Evolutionary conservation across 2,329 filamentous ascomycete species (phyloP).

Genomic region (Diaporthe batatas): DNA sequence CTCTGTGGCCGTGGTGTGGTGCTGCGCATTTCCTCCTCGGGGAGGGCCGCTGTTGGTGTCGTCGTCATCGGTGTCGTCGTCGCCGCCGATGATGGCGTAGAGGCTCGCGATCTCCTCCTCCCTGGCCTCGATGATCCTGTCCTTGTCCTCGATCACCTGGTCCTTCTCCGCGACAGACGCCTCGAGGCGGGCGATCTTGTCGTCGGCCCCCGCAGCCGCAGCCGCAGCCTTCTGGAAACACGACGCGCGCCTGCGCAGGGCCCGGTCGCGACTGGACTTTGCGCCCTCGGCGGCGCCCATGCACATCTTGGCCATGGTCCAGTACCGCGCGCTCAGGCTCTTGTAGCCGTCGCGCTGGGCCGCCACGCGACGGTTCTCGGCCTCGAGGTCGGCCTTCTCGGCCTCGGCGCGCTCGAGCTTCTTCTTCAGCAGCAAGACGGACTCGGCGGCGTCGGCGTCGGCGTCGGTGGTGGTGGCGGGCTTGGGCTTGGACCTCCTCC

Average conservation of each 20-base stretch:
- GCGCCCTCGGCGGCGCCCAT: no score
- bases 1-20: background rate
- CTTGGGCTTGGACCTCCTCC: no score
- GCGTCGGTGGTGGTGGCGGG: no score
- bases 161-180: background rate
- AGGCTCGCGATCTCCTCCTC: slow-evolving; percentile 13
- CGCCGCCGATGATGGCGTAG: background rate
- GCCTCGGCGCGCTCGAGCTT: background rate
- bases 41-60: background rate
- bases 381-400: background rate
- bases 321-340: background rate
- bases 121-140: background rate
- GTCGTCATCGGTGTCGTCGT: background rate
- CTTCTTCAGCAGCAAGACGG: no score
- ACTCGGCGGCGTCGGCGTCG: background rate
- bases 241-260: no score
- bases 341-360: background rate
- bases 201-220: no score
- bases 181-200: background rate
- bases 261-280: background rate
- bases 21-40: slow-evolving; percentile 29
- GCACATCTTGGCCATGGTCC: no score
- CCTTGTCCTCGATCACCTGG: background rate
- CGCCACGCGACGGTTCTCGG: background rate
- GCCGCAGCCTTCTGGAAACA: background rate